Conservation (phyloP, 2,329 filamentous ascomycete genomes). For the Huntiella abstrusa region DNA sequence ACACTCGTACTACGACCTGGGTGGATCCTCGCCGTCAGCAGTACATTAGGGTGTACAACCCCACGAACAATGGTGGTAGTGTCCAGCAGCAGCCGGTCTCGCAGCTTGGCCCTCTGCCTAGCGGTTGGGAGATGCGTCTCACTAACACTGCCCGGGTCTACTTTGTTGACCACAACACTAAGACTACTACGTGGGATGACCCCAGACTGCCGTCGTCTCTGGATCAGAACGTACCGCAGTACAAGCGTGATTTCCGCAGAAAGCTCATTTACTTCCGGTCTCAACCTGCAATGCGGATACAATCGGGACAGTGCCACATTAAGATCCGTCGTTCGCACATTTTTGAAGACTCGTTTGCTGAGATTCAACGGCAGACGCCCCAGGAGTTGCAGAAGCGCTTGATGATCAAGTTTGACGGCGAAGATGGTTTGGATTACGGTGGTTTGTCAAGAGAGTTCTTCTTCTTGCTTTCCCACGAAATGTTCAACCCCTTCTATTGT, state of each 20-base stretch:
- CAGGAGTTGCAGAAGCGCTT: constrained; percentile 93
- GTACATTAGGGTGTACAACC: constrained; percentile 93
- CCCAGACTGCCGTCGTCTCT: constrained; percentile 85
- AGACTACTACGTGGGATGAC: constrained; percentile 98
- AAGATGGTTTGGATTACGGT: constrained; percentile 94
- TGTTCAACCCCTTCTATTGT: constrained; percentile 99
- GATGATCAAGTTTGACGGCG: constrained; percentile 99
- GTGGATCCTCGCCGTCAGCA: constrained; percentile 93
- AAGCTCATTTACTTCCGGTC: constrained; percentile 99
- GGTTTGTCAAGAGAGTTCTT: constrained; percentile 98
- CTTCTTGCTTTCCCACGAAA: constrained; percentile 96
- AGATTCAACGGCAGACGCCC: constrained; percentile 91
- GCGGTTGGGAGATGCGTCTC: constrained; percentile 98
- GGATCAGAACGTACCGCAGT: constrained; percentile 96
- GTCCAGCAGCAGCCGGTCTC: constrained; percentile 97
- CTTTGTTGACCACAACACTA: constrained; percentile 98
- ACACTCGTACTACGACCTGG: constrained; percentile 95
- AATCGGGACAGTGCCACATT: constrained; percentile 93
- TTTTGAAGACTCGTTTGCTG: constrained; percentile 96
- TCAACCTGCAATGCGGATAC: constrained; percentile 84
- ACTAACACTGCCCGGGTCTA: constrained; percentile 97
- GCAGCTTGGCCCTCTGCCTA: constrained; percentile 82
- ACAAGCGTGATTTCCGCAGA: constrained; percentile 95
- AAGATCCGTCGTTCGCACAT: constrained; percentile 94
- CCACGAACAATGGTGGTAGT: constrained; percentile 65